These are phyloP conservation scores for Vicia villosa DNA, from an alignment of 306 rosid genomes.

Conservation along the genomic window DNA sequence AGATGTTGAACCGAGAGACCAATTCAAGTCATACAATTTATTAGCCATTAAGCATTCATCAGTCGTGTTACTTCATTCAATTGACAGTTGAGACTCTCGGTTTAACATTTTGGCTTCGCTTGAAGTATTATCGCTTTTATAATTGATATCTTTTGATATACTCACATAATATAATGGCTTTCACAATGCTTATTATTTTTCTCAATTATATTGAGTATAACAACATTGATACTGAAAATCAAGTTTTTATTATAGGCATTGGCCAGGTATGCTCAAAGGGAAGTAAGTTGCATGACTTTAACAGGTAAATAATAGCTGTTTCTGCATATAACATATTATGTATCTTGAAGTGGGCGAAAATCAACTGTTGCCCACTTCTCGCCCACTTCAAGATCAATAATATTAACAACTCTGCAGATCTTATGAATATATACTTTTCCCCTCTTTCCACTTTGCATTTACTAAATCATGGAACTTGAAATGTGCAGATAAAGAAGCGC, in stretches of 20 bases:
- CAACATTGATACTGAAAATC: conserved; percentile 24
- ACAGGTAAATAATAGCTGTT: conserved; percentile 58
- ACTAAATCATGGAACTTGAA: conserved; percentile 41
- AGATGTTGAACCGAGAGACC: conserved; percentile 20
- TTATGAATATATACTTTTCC: conserved; percentile 1
- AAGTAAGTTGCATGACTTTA: conserved; percentile 79
- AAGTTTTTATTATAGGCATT: conserved; percentile 60
- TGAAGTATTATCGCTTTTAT: conserved; percentile 22
- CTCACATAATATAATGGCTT: conserved; percentile 6
- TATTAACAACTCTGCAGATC: not conserved
- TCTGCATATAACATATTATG: not conserved
- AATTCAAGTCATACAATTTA: conserved; percentile 28
- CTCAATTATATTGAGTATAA: conserved; percentile 10
- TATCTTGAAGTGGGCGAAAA: conserved; percentile 26
- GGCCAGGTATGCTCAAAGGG: conserved; percentile 82
- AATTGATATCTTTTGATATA: not conserved
- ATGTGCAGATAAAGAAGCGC: conserved; percentile 80
- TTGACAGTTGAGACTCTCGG: not conserved
- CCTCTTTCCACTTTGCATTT: conserved; percentile 22
- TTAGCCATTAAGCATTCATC: conserved; percentile 16
- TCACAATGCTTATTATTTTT: not conserved
- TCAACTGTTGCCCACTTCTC: conserved; percentile 1
- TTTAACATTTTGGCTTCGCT: conserved; percentile 22
- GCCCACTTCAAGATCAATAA: too few species aligned
- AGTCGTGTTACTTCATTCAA: conserved; percentile 10